These are phyloP conservation scores for Metrosideros polymorpha DNA, from an alignment of 441 rosid genomes.

Conservation along the genomic window DNA sequence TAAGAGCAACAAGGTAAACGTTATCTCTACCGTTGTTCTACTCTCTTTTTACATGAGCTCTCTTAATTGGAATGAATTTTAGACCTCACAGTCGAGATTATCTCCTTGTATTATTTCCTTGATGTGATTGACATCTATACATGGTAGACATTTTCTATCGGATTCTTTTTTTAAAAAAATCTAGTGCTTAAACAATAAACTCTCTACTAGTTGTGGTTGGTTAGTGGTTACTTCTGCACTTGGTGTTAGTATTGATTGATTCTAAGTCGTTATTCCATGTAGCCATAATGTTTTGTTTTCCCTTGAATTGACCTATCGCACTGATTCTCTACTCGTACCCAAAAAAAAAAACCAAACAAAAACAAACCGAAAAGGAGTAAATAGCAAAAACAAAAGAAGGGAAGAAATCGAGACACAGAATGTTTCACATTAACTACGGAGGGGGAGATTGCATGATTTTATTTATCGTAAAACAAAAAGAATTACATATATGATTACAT, in stretches of 20 bases:
- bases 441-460: not conserved
- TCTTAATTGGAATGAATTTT: not conserved
- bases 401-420: not conserved
- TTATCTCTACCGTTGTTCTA: not conserved
- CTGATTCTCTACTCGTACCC: rapidly evolving
- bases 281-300: not conserved
- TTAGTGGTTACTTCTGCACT: not conserved
- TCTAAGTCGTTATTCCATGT: too few relatives aligned
- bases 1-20: not conserved
- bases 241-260: not conserved
- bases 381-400: not conserved
- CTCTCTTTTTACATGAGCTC: not conserved
- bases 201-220: rapidly evolving
- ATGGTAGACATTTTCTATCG: not conserved
- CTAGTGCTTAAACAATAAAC: rapidly evolving
- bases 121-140: not conserved
- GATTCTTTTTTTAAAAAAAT: not conserved
- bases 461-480: too few relatives aligned
- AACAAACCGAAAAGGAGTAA: too few relatives aligned
- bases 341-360: too few relatives aligned
- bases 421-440: not conserved
- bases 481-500: too few relatives aligned
- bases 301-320: not conserved
- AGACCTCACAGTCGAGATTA: rapidly evolving
- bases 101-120: not conserved